Conservation (phyloP, 2,329 filamentous ascomycete genomes). For the Madurella mycetomatis region DNA sequence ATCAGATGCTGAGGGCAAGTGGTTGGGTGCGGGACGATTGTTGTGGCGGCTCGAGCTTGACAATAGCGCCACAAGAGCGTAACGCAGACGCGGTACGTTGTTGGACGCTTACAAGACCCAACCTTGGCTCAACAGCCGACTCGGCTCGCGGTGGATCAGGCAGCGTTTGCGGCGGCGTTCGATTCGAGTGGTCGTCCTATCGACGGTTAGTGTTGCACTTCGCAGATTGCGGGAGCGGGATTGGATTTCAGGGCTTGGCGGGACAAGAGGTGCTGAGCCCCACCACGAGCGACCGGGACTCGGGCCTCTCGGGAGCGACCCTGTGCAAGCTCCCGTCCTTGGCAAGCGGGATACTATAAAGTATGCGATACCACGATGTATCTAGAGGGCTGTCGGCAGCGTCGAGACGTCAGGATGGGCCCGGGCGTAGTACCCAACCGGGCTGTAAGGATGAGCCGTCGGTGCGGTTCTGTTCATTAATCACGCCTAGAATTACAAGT, state of each 20-base stretch:
- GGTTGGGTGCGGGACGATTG: not conserved
- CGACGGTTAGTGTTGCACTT: constrained; percentile 1
- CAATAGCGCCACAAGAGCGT: not conserved
- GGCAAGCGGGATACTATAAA: not conserved
- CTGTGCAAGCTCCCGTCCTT: constrained; percentile 2
- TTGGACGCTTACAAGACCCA: not conserved
- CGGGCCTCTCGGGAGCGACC: constrained; percentile 9
- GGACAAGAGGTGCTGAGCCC: not conserved
- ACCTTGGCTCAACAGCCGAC: not conserved
- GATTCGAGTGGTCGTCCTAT: not conserved
- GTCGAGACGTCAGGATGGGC: no score
- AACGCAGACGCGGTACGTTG: not conserved
- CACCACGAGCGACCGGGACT: constrained; percentile 9
- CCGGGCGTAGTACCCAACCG: no score
- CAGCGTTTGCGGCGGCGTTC: not conserved
- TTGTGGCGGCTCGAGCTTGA: not conserved
- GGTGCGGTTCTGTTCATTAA: no score
- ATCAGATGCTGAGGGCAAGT: no score
- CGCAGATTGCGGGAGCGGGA: constrained; percentile 11
- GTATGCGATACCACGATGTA: no score
- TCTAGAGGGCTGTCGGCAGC: no score
- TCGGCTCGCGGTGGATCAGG: not conserved
- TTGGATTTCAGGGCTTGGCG: constrained; percentile 13
- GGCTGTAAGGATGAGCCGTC: no score
- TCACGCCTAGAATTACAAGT: no score